Conservation (phyloP, 805 yeast species). For the Candida xyloterini region DNA sequence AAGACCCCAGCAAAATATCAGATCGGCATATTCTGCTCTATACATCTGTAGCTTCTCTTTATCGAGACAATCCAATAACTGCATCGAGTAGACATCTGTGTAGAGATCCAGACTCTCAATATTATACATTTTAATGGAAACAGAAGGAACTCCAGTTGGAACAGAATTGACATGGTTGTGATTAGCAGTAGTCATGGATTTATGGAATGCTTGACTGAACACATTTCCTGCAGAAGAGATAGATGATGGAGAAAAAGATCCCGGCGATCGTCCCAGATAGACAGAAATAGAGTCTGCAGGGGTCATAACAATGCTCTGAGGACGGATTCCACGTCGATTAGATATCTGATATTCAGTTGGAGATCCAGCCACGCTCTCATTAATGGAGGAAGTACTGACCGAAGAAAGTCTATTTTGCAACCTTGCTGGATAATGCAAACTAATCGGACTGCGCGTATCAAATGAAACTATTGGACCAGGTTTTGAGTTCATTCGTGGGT, state of each 20-base stretch:
- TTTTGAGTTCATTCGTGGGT: not conserved
- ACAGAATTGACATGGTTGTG: not conserved
- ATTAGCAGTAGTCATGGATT: slow-evolving; percentile 5
- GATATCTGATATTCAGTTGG: slow-evolving; percentile 28
- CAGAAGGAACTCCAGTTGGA: slow-evolving; percentile 23
- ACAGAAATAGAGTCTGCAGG: slow-evolving; percentile 11
- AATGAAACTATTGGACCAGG: slow-evolving; percentile 8
- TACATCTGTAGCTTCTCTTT: slow-evolving; percentile 38
- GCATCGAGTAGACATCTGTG: slow-evolving; percentile 40
- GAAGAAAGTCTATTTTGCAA: slow-evolving; percentile 20
- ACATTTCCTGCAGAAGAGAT: slow-evolving; percentile 19
- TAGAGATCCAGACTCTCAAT: slow-evolving; percentile 41
- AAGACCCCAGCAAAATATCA: slow-evolving; percentile 79
- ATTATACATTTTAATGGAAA: slow-evolving; percentile 48
- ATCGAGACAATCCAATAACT: slow-evolving; percentile 41
- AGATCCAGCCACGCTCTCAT: slow-evolving; percentile 26
- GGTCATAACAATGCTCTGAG: slow-evolving; percentile 11
- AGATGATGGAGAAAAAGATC: slow-evolving; percentile 17
- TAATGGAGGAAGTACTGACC: slow-evolving; percentile 26
- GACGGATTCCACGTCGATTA: slow-evolving; percentile 30
- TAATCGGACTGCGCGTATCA: slow-evolving; percentile 12
- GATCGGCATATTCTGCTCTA: slow-evolving; percentile 71
- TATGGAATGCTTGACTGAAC: slow-evolving; percentile 26
- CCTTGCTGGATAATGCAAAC: slow-evolving; percentile 9
- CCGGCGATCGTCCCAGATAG: slow-evolving; percentile 8